Evolutionary conservation across 257 asterid species (phyloP), one percentile per base, ranked within the genome.

Genomic region (Lycium barbarum): DNA sequence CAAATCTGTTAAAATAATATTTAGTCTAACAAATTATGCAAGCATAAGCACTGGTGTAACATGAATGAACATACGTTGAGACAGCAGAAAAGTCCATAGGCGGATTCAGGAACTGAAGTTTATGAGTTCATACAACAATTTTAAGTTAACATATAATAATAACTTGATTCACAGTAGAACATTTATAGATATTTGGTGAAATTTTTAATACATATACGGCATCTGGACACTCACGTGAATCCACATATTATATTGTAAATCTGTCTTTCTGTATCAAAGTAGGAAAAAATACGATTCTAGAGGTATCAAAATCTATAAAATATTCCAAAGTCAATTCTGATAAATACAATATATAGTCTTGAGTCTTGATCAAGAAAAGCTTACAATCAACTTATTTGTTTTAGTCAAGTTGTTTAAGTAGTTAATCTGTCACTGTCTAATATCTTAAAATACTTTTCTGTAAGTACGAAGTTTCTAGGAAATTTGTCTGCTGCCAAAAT

Each of bases 101-200:
- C 0, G 0, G 11, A 68, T 68, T 36, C 1, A 35, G 18, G 0
- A 68, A 36, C 3, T 68, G 7, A 68, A 38, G 0, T 68, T 38
- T 38, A 3, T 38, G 8, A 0, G 2, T 0, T 17, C 0, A 0
- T 17, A 7, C 0, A 3, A 9, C 8, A 15, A 36, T 68, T 67
- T 68, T 0, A 38, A 38, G 0, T 68, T 5, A 68, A 36, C 0
- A 36, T 7, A 36, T 0, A 7, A 3, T 36, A 68, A 4, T 68
- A 68, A 68, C 9, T 68, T 2, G 38, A 11, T 0, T 67, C 6
- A 6, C 0, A 35, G 0, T 65, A 0, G 5, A 65, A 65, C 0
- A 10, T 12, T 62, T 65, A 65, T 2, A 49, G 10, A 49, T 49
- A 49, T 49, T 49, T 49, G 55, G 55, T 9, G 55, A 3, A 9